A percentile compares a stretch with the other conserved stretches of the same genome.
Evolutionary conservation across 345 rosid genomes (phyloP).

Genomic region (Noccaea bulbosa): DNA sequence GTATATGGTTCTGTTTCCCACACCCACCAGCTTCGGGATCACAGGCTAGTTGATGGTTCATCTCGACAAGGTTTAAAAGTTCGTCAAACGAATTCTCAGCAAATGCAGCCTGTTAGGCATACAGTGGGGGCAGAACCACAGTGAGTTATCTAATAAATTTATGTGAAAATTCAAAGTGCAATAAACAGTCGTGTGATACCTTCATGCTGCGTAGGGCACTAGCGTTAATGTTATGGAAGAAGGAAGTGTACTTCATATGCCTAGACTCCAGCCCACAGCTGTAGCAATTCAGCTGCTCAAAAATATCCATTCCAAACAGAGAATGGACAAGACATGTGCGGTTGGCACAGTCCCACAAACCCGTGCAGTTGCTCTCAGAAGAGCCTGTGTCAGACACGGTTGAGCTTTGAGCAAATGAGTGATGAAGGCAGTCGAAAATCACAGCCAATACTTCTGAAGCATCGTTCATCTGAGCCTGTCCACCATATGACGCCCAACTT

Average conservation of each 20-base stretch:
- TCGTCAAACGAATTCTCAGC: slow-evolving; percentile 77
- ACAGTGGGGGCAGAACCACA: slow-evolving; percentile 23
- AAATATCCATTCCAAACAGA: slow-evolving; percentile 89
- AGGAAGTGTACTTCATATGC: slow-evolving; percentile 85
- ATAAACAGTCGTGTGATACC: slow-evolving; percentile 50
- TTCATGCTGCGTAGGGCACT: slow-evolving; percentile 84
- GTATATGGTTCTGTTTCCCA: slow-evolving; percentile 80
- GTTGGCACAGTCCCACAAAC: slow-evolving; percentile 86
- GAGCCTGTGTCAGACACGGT: slow-evolving; percentile 68
- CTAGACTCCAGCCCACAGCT: slow-evolving; percentile 84
- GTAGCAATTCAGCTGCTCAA: slow-evolving; percentile 79
- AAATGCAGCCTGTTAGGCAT: slow-evolving; percentile 59
- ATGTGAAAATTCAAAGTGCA: not conserved
- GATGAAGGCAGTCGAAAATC: slow-evolving; percentile 91
- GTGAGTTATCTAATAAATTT: not conserved
- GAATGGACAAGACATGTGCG: slow-evolving; percentile 78
- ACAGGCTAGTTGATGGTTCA: slow-evolving; percentile 91
- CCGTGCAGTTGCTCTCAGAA: slow-evolving; percentile 57
- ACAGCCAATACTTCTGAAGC: slow-evolving; percentile 95
- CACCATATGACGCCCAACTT: slow-evolving; percentile 30
- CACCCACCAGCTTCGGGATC: slow-evolving; percentile 87
- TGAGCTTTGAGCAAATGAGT: slow-evolving; percentile 64
- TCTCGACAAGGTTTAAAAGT: slow-evolving; percentile 79
- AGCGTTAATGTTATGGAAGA: slow-evolving; percentile 93
- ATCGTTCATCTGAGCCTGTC: slow-evolving; percentile 98